phyloP scores from a whole-genome alignment of 2,329 filamentous ascomycete species.

The Talaromyces marneffei region DNA sequence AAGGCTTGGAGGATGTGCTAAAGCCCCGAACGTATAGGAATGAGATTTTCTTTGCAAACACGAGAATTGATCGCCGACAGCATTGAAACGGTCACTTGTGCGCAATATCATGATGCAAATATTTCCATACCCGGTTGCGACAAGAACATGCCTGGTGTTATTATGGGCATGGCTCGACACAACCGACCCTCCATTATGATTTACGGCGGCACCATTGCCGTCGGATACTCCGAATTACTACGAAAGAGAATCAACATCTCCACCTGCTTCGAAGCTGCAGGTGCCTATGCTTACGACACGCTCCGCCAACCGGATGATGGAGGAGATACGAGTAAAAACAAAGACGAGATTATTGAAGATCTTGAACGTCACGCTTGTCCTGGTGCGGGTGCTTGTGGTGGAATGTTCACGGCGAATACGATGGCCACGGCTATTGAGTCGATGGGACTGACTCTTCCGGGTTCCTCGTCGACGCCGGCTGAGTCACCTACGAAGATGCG shows the following conservation, averaged over 20 bases:
- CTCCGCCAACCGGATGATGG: constrained; percentile 63
- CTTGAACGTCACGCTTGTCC: constrained; percentile 75
- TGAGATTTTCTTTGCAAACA: constrained; percentile 87
- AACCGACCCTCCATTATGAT: constrained; percentile 94
- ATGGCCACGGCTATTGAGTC: constrained; percentile 89
- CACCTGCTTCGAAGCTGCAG: constrained; percentile 81
- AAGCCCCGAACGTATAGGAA: constrained; percentile 56
- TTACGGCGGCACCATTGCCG: constrained; percentile 85
- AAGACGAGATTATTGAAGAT: constrained; percentile 76
- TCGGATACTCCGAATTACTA: constrained; percentile 73
- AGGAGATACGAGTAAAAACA: constrained; percentile 58
- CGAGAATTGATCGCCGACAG: constrained; percentile 91
- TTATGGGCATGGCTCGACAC: constrained; percentile 86
- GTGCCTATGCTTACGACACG: constrained; percentile 71
- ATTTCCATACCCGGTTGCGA: constrained; percentile 91
- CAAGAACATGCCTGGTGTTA: constrained; percentile 93
- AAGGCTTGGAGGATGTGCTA: background rate
- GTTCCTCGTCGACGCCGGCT: constrained; percentile 78
- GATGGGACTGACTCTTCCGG: constrained; percentile 76
- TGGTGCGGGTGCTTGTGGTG: constrained; percentile 72
- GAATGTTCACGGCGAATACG: constrained; percentile 93
- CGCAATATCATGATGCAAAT: constrained; percentile 87
- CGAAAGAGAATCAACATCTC: constrained; percentile 79
- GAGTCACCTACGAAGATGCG: constrained; percentile 75
- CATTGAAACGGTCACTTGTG: constrained; percentile 88